A percentile compares a stretch with the other conserved stretches of the same genome.
These are phyloP conservation scores for Umbelopsis sp. DNA, from an alignment of 192 early-diverging fungal genomes.

Conservation along the genomic window DNA sequence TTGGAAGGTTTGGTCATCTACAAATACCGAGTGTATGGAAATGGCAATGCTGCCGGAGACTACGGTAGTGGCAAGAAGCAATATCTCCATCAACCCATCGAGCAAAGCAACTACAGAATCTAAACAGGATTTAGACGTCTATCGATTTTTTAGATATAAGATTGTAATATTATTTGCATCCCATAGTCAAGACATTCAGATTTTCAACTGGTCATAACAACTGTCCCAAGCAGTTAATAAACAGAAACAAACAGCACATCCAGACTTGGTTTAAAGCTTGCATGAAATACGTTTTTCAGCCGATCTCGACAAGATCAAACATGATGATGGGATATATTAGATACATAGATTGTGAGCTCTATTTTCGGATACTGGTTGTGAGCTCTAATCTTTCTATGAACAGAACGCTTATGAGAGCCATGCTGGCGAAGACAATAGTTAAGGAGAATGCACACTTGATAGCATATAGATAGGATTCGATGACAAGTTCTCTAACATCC, in stretches of 20 bases:
- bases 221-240: no score
- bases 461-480: slow-evolving; percentile 27
- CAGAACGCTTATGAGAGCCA: slow-evolving; percentile 21
- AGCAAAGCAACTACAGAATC: slow-evolving; percentile 34
- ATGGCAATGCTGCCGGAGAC: slow-evolving; percentile 81
- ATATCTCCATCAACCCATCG: slow-evolving; percentile 75
- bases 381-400: slow-evolving; percentile 31
- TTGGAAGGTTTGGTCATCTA: slow-evolving; percentile 98
- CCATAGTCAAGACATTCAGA: no score
- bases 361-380: slow-evolving; percentile 23
- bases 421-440: slow-evolving; percentile 10
- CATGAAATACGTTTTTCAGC: no score
- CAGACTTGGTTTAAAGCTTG: no score
- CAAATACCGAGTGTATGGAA: slow-evolving; percentile 92
- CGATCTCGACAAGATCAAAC: no score
- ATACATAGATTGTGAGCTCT: neutral
- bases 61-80: slow-evolving; percentile 79
- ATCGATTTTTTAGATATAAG: neutral
- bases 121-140: neutral
- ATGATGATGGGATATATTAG: no score
- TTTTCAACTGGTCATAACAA: no score
- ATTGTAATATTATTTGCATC: slow-evolving; percentile 10
- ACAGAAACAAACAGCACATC: no score
- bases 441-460: slow-evolving; percentile 19
- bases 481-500: slow-evolving; percentile 25